Evolutionary conservation across 2,329 filamentous ascomycete genomes (phyloP), one percentile per base, ranked within the genome.

Genomic region (Botrytis tulipae): DNA sequence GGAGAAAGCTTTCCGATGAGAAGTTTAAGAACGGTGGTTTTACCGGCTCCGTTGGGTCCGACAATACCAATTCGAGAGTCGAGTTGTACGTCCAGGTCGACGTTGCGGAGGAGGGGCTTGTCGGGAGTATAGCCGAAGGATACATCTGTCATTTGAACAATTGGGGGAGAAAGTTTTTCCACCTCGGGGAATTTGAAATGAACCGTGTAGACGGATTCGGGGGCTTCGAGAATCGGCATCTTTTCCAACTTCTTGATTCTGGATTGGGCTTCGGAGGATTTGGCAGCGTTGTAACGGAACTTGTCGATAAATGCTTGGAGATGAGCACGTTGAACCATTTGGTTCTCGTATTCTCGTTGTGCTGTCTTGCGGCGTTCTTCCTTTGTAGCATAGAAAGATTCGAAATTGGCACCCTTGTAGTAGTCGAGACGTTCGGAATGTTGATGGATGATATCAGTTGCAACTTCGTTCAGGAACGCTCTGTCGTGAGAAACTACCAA

Each of bases 291-390:
- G 88, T 99, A 99, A 71, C 96, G 91, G 88, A 99, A 99, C 85
- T 99, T 99, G 88, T 99, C 96, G 84, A 99, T 99, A 84, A 99
- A 99, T 42, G 93, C 91, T 85, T 99, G 96, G 76, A 99, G 85
- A 86, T 99, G 96, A 46, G 94, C 94, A 78, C 96, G 89, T 83
- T 95, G 90, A 1, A 88, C 94, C 94, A 98, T 97, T 82, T 99
- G 96, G 84, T 97, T 98, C 84, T 99, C 96, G 84, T 99, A 99
- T 83, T 99, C 96, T 80, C 94, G 92, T 87, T 96, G 95, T 61
- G 95, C 94, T 63, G 93, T 95, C 90, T 99, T 99, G 82, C 95
- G 93, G 77, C 96, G 91, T 84, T 99, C 96, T 83, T 99, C 96
- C 81, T 94, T 96, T 35, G 96, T 98, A 12, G 95, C 94, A 82